Conservation (phyloP, 768 basidiomycete species). For the Suillus tomentosus region DNA sequence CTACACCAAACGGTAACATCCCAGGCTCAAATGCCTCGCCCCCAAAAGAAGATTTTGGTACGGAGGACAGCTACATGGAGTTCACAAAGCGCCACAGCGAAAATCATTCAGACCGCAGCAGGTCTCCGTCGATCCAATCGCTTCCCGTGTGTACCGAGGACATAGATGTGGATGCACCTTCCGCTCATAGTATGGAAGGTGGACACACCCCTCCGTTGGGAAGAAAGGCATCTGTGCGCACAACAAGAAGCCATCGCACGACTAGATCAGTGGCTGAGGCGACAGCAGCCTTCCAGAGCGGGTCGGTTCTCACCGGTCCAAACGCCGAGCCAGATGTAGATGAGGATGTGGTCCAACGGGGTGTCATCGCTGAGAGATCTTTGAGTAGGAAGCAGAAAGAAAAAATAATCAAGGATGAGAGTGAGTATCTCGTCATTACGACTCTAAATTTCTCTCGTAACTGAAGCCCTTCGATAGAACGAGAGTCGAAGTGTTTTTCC, state of each 20-base stretch:
- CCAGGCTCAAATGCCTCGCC: neutral
- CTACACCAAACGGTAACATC: neutral
- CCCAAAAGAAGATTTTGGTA: neutral
- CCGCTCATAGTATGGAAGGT: neutral
- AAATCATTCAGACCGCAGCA: constrained; percentile 2
- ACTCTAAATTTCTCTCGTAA: neutral
- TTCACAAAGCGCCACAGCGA: neutral
- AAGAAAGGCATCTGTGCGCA: constrained; percentile 29
- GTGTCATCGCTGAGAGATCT: constrained; percentile 47
- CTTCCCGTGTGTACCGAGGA: constrained; percentile 22
- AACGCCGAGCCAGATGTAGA: constrained; percentile 44
- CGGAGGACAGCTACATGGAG: neutral
- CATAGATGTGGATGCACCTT: constrained; percentile 9
- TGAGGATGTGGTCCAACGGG: constrained; percentile 41
- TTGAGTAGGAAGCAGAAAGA: constrained; percentile 53
- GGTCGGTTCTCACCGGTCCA: constrained; percentile 55
- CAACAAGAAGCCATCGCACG: constrained; percentile 22
- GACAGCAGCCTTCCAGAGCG: constrained; percentile 48
- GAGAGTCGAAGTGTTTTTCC: constrained; percentile 60
- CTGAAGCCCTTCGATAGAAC: constrained; percentile 38
- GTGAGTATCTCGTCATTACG: constrained; percentile 36
- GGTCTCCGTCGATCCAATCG: constrained; percentile 24
- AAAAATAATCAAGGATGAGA: constrained; percentile 52
- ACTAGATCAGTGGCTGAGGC: constrained; percentile 11
- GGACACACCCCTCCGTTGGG: constrained; percentile 6